Evolutionary conservation across 148 eudicot species (phyloP), one percentile per base, ranked within the genome.

Genomic region (Nepenthes mirabilis): DNA sequence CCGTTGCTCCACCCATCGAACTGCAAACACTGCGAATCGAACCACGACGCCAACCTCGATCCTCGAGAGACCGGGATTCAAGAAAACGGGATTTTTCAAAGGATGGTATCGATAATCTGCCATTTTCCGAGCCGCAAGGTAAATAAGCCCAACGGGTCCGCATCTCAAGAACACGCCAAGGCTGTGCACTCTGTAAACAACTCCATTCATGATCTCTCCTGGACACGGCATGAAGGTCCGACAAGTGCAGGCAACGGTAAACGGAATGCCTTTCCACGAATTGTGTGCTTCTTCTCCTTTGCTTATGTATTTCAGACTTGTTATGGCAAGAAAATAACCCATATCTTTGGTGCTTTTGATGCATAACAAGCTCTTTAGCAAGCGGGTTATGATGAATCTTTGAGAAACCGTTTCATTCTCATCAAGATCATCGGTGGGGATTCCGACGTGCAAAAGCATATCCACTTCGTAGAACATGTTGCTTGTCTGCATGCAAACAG

Each of bases 121-220:
- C 81, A 76, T 80, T 71, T 69, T 68, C 23, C 43, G 61, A 33
- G 51, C 37, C 0, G 81, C 65, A 50, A 80, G 70, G 54, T 51
- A 80, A 13, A 79, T 58, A 34, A 36, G 33, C 14, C 63, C 62
- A 70, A 80, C 68, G 50, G 81, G 81, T 7, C 84, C 84, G 14
- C 67, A 60, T 58, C 55, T 80, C 56, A 80, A 51, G 55, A 76
- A 67, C 2, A 69, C 83, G 13, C 86, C 83, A 0, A 3, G 2
- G 4, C 33, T 60, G 11, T 2, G n/a, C 5, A 79, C 45, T 33
- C 8, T 14, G 33, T 66, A 58, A 9, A 82, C 83, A 2, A 76
- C 64, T 10, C 86, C 83, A 14, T 58, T 43, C 81, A 78, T 70
- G 65, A 74, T 55, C 56, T 79, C 86, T 43, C 86, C 83, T 13